Evolutionary conservation across 2,329 filamentous ascomycete genomes (phyloP).

Genomic region (Aspergillus awamori): DNA sequence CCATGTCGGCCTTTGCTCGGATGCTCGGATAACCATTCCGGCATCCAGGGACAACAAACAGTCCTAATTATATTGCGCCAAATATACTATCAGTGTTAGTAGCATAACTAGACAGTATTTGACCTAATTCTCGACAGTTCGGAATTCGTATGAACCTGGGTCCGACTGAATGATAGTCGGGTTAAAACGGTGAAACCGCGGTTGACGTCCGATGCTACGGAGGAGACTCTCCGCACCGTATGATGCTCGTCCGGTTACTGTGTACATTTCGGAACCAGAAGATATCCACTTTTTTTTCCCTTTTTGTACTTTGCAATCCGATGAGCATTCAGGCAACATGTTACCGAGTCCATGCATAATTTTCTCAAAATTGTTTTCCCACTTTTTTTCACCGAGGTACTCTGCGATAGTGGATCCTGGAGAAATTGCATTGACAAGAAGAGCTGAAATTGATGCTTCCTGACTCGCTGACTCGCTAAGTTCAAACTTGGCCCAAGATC

Average conservation of each 20-base stretch:
- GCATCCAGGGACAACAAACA: not conserved
- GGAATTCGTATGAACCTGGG: no score
- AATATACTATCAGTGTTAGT: no score
- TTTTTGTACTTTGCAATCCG: not conserved
- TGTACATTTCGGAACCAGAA: not conserved
- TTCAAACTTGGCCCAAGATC: not conserved
- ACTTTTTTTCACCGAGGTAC: not conserved
- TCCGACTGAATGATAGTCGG: not conserved
- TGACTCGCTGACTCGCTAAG: conserved; percentile 2
- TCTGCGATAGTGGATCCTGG: not conserved
- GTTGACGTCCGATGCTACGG: conserved; percentile 7
- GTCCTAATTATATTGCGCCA: no score
- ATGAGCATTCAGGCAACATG: conserved; percentile 7
- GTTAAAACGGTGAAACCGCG: conserved; percentile 12
- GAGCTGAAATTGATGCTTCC: not conserved
- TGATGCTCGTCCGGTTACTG: conserved; percentile 5
- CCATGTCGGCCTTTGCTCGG: not conserved
- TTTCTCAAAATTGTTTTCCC: not conserved
- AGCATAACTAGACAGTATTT: no score
- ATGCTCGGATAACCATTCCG: not conserved
- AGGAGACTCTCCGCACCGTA: conserved; percentile 14
- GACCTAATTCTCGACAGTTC: no score
- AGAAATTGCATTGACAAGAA: not conserved
- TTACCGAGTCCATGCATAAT: conserved; percentile 6
- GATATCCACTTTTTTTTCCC: not conserved